These are phyloP conservation scores for Gelatoporia subvermispora DNA, from an alignment of 768 basidiomycete species.

Conservation along the genomic window DNA sequence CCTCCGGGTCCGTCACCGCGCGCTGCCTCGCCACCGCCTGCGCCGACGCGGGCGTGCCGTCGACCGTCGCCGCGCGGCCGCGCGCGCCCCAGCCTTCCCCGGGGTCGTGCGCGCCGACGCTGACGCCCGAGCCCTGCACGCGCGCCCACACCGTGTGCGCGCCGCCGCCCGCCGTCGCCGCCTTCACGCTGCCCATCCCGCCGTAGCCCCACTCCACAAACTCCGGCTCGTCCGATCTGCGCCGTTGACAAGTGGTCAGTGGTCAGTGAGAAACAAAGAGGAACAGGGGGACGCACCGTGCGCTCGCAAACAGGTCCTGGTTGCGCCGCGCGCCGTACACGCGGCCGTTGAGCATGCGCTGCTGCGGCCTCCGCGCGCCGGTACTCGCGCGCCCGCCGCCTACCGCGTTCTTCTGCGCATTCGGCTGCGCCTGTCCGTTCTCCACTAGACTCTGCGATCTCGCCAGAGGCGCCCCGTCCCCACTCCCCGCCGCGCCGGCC, in stretches of 20 bases:
- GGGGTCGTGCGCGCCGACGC: slow-evolving; percentile 12
- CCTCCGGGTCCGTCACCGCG: slow-evolving; percentile 37
- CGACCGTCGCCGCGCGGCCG: not conserved
- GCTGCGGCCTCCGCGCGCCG: slow-evolving; percentile 15
- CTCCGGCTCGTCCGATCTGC: slow-evolving; percentile 58
- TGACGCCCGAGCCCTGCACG: slow-evolving; percentile 18
- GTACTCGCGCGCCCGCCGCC: not conserved
- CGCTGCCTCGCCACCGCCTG: slow-evolving; percentile 1
- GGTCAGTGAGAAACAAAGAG: not conserved
- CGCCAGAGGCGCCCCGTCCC: slow-evolving; percentile 15
- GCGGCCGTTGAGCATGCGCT: slow-evolving; percentile 75
- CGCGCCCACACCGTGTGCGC: slow-evolving; percentile 15
- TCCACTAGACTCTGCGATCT: slow-evolving; percentile 14
- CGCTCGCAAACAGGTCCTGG: slow-evolving; percentile 53
- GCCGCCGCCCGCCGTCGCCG: slow-evolving; percentile 9
- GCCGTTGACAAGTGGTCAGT: not conserved
- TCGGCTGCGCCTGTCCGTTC: slow-evolving; percentile 7
- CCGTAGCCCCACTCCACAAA: slow-evolving; percentile 94
- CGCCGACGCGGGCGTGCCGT: not conserved
- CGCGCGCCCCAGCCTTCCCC: not conserved
- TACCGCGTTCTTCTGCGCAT: not conserved
- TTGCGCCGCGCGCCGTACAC: slow-evolving; percentile 57
- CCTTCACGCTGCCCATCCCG: slow-evolving; percentile 57
- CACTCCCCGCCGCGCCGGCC: not conserved
- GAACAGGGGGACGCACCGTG: slow-evolving; percentile 11